A percentile compares a stretch with the other conserved stretches of the same genome.
Evolutionary conservation across 2,329 filamentous ascomycete species (phyloP).

Genomic region (Trichoderma endophyticum): DNA sequence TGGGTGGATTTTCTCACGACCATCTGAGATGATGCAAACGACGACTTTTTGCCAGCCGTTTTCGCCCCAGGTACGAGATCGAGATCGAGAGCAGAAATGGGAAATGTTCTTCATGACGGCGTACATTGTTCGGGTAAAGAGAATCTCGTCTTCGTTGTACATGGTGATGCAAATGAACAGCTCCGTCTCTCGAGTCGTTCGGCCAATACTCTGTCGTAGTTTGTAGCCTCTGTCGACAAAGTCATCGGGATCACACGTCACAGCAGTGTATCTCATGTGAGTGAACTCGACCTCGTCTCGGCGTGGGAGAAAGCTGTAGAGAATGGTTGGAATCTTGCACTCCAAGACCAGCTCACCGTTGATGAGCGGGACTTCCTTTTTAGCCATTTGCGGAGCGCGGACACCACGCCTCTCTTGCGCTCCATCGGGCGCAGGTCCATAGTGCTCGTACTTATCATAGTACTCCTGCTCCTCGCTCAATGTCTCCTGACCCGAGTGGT

Average conservation of each 20-base stretch:
- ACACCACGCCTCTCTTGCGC: constrained; percentile 86
- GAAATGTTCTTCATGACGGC: constrained; percentile 98
- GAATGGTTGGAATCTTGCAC: constrained; percentile 97
- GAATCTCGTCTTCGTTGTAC: constrained; percentile 98
- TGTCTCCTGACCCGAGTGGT: constrained; percentile 51
- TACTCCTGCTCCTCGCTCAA: constrained; percentile 46
- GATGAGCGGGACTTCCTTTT: constrained; percentile 92
- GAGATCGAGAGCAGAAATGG: constrained; percentile 89
- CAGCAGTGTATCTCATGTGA: constrained; percentile 97
- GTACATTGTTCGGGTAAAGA: constrained; percentile 97
- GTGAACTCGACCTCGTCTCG: constrained; percentile 95
- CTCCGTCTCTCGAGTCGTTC: constrained; percentile 83
- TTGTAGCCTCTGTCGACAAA: constrained; percentile 88
- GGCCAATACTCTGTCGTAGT: constrained; percentile 84
- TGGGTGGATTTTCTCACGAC: constrained; percentile 84
- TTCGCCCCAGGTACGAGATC: constrained; percentile 94
- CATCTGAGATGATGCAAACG: constrained; percentile 93
- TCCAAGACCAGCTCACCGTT: constrained; percentile 97
- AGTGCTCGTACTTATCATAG: constrained; percentile 67
- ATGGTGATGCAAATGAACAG: constrained; percentile 96
- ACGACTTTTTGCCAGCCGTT: constrained; percentile 99
- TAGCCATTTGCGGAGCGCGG: constrained; percentile 80
- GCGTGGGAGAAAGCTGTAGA: constrained; percentile 93
- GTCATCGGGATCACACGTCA: constrained; percentile 96
- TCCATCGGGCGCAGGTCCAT: constrained; percentile 81